Percentiles rank a stretch among this genome's conserved stretches.
phyloP scores from a whole-genome alignment of 192 early-diverging fungal genomes.

The Chytriomyces confervae region DNA sequence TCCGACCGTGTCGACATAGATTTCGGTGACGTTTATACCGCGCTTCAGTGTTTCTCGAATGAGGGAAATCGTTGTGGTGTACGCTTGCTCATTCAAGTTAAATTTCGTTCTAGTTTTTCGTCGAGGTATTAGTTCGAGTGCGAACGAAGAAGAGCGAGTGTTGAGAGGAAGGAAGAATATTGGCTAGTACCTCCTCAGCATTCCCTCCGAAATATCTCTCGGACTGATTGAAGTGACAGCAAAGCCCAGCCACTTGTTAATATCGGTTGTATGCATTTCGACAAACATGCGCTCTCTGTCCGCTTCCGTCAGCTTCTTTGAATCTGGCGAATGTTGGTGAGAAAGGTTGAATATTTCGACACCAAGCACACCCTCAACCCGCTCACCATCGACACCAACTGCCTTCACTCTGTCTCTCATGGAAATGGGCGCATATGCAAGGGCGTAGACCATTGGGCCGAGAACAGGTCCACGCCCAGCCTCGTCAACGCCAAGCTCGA shows the following conservation, averaged over 20 bases:
- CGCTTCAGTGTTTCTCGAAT: conserved; percentile 68
- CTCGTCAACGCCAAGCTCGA: conserved; percentile 80
- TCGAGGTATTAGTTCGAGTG: conserved; percentile 21
- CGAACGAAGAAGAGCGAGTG: not conserved
- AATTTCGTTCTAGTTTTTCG: conserved; percentile 70
- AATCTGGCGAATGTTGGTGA: conserved; percentile 66
- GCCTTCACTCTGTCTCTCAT: conserved; percentile 68
- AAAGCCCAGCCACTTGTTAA: conserved; percentile 79
- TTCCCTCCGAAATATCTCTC: conserved; percentile 88
- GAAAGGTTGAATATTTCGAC: not conserved
- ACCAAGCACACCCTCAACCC: not conserved
- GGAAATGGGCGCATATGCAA: conserved; percentile 77
- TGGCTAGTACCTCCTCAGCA: conserved; percentile 73
- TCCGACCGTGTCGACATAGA: conserved; percentile 97
- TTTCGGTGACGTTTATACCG: conserved; percentile 74
- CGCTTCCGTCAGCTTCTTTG: conserved; percentile 87
- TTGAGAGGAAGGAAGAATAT: not conserved
- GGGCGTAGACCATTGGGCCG: conserved; percentile 97
- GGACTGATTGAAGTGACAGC: conserved; percentile 83
- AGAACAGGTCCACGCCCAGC: conserved; percentile 96
- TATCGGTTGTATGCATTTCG: conserved; percentile 53
- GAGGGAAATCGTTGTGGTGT: conserved; percentile 90
- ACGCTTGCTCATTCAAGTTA: conserved; percentile 91
- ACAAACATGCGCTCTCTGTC: conserved; percentile 75
- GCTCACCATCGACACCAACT: conserved; percentile 82